Base-by-base conservation (phyloP, 2,329 filamentous ascomycete genomes). In the Dactylella cylindrospora region DNA sequence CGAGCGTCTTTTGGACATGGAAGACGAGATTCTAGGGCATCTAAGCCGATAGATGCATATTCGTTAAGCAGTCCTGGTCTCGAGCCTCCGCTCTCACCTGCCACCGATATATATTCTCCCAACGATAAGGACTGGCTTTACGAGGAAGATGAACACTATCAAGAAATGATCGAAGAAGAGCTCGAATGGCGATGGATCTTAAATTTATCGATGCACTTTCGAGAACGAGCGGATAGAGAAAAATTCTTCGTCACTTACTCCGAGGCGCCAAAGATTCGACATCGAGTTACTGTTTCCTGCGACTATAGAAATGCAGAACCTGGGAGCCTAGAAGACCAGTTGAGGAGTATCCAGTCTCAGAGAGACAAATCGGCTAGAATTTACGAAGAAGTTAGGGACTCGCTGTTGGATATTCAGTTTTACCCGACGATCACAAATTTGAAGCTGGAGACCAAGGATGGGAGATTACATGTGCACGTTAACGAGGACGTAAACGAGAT, bases 171-270 rank as follows among this genome's bases (percentile, higher is more conserved):
- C 66, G 82, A 86, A 66, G 82, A 87, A 65, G 91, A 97, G 73
- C 79, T 96, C 51, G 90, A 96, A 70, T 81, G 79, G 62, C 84
- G 81, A 70, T 98, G 93, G 93, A 97, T 98, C 61, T 77, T 98
- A 67, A 98, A 98, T 70, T 79, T 97, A 61, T 96, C 90, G 74
- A 96, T 98, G 93, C 90, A 95, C 73, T 98, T 96, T 73, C 83
- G 90, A 59, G 93, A 98, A 74, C 85, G 86, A 69, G 94, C 90
- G 9, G 87, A 88, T 68, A 82, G 91, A 35, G 93, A 98, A 73
- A 98, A 98, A 73, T 97, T 97, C 76, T 98, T 97, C 72, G 84
- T 98, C 65, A 97, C 93, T 0, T 98, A 88, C 72, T 88, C 90
- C 40, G 86, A 95, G 72, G 80, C 81, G 40, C 84, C 88, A 3